Evolutionary conservation across 495 filamentous ascomycete species (phyloP), one percentile per base, ranked within the genome.

Genomic region (Penicillium subrubescens): DNA sequence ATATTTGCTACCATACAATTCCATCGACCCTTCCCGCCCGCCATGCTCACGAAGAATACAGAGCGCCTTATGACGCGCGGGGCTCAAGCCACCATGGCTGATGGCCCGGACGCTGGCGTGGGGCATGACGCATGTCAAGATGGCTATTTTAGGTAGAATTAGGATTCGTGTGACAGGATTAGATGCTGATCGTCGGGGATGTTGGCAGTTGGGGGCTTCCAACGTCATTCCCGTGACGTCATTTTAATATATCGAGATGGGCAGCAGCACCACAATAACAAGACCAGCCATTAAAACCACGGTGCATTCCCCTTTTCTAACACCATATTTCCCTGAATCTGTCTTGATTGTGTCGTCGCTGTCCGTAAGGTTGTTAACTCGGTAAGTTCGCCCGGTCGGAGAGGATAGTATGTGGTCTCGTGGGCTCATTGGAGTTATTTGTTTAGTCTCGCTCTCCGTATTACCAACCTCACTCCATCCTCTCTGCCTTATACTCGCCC

Each of bases 201-300:
- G 57, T 48, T 48, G 44, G 44, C 44, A 23, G 21, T 12, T 48
- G 19, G 19, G 19, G 44, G 39, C 44, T 44, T 59, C 53, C 62
- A 70, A 70, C 68, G 68, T 68, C 68, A 71, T 70, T 55, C 44
- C 29, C 55, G 21, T 71, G 68, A 71, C 66, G 68, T 71, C 68
- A 71, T 63, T 62, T 70, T 68, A 68, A 71, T 68, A 31, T 71
- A 63, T 70, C 12, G 8, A 25, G 17, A 33, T 27, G 27, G 12
- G 29, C 27, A 17, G 29, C 27, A 17, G 12, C 57, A 33, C 59
- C 25, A 19, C 27, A 57, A 23, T 8, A n/a, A 21, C 19, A 23
- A 29, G 54, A n/a, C 44, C n/a, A 46, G 25, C 34, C 43, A 46
- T 53, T 64, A 64, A 55, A 64, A 59, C 62, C 62, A 41, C 31